These are phyloP conservation scores for Phytophthora vignae DNA, from an alignment of 352 stramenopile genomes.

Conservation along the genomic window DNA sequence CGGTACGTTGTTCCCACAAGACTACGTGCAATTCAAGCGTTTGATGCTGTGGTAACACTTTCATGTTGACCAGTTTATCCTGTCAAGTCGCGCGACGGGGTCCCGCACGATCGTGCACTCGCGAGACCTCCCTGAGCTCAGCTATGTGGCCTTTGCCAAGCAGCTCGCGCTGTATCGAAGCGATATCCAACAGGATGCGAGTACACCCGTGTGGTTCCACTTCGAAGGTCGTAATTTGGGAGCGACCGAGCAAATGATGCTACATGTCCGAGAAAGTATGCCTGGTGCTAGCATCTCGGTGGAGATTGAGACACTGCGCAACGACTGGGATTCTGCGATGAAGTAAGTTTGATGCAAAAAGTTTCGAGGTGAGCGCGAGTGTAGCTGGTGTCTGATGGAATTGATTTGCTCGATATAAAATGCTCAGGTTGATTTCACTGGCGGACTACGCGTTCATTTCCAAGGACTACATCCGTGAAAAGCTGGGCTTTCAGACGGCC, in stretches of 20 bases:
- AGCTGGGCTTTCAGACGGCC: slow-evolving; percentile 48
- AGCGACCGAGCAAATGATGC: slow-evolving; percentile 59
- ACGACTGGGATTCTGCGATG: slow-evolving; percentile 58
- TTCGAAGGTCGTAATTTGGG: slow-evolving; percentile 74
- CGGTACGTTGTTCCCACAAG: slow-evolving; percentile 35
- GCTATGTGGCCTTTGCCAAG: slow-evolving; percentile 41
- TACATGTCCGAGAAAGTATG: slow-evolving; percentile 32
- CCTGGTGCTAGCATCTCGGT: slow-evolving; percentile 49
- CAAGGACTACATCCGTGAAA: slow-evolving; percentile 77
- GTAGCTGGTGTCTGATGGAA: no score
- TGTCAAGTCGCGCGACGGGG: slow-evolving; percentile 61
- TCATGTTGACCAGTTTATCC: slow-evolving; percentile 54
- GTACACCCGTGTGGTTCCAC: slow-evolving; percentile 51
- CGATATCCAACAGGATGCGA: background rate
- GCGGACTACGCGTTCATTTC: slow-evolving; percentile 63
- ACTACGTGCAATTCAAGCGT: no score
- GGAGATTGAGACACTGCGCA: slow-evolving; percentile 69
- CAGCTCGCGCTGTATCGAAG: slow-evolving; percentile 23
- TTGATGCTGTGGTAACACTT: background rate
- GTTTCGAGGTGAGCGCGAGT: no score
- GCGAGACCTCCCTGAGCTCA: slow-evolving; percentile 59
- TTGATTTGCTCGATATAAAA: no score
- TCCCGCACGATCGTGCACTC: slow-evolving; percentile 73
- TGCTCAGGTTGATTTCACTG: slow-evolving; percentile 43
- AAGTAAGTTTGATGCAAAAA: slow-evolving; percentile 35